phyloP scores from a whole-genome alignment of 495 filamentous ascomycete species.

The Daldinia bambusicola region DNA sequence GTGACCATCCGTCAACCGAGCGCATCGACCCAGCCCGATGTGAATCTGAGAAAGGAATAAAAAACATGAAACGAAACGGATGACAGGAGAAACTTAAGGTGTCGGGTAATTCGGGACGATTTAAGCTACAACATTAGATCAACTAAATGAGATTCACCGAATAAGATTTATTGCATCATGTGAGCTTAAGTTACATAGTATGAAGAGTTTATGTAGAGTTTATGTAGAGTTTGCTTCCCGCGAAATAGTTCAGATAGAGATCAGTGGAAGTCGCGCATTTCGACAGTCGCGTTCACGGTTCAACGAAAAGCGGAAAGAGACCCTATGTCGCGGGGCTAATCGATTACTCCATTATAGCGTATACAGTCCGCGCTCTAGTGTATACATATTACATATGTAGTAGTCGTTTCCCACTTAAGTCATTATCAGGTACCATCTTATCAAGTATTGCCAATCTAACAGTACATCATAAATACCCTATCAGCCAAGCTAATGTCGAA shows the following conservation, averaged over 20 bases:
- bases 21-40: conserved; percentile 1
- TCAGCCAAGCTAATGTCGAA: neutral
- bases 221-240: conserved; percentile 2
- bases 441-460: conserved; percentile 20
- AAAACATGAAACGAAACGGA: conserved; percentile 33
- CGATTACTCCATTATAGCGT: conserved; percentile 14
- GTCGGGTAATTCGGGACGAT: conserved; percentile 3
- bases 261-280: neutral
- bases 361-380: conserved; percentile 25
- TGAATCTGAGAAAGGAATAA: conserved; percentile 32
- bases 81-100: conserved; percentile 13
- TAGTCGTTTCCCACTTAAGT: conserved; percentile 5
- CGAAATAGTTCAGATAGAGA: neutral
- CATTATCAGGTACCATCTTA: conserved; percentile 10
- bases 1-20: neutral
- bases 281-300: neutral
- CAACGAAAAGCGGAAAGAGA: conserved; percentile 9
- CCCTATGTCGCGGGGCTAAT: conserved; percentile 10
- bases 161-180: neutral
- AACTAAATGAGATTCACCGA: too few species aligned
- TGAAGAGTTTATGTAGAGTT: conserved; percentile 2
- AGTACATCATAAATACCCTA: conserved; percentile 10
- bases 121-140: neutral
- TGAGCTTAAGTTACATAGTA: neutral
- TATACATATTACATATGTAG: too few species aligned